Evolutionary conservation across 75 land plant species (phyloP).

Genomic region (Cupressus sempervirens): DNA sequence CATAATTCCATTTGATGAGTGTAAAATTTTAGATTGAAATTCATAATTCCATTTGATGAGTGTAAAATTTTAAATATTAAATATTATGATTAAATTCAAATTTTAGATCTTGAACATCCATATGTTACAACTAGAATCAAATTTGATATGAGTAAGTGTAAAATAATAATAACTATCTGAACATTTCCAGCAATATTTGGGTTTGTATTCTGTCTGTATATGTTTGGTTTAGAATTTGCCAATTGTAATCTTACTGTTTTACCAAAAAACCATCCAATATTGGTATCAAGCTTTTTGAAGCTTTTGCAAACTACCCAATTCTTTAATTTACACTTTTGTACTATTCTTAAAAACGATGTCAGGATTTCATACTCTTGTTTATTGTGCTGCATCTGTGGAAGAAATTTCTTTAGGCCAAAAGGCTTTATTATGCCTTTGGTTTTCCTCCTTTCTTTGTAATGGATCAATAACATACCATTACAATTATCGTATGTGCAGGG

Average conservation of each 20-base stretch:
- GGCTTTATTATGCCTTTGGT: neutral
- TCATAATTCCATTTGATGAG: neutral
- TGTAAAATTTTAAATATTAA: too few relatives aligned
- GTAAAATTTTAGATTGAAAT: neutral
- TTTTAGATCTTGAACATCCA: neutral
- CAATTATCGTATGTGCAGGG: slow-evolving; percentile 14
- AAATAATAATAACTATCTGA: neutral
- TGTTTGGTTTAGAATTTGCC: neutral
- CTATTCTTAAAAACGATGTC: neutral
- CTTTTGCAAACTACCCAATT: neutral
- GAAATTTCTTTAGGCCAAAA: neutral
- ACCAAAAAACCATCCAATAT: neutral
- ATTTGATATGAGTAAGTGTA: neutral
- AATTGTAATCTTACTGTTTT: neutral
- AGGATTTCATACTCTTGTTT: neutral
- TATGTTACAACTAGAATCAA: neutral
- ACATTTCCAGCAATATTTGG: neutral
- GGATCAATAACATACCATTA: neutral
- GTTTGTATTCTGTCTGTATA: neutral
- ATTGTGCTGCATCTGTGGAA: neutral
- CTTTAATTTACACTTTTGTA: neutral
- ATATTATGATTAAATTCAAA: too few relatives aligned
- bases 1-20: neutral
- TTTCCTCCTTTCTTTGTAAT: neutral
- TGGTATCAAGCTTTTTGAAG: neutral